Evolutionary conservation across 2,329 filamentous ascomycete species (phyloP).

Genomic region (Dothiorella sarmentorum): DNA sequence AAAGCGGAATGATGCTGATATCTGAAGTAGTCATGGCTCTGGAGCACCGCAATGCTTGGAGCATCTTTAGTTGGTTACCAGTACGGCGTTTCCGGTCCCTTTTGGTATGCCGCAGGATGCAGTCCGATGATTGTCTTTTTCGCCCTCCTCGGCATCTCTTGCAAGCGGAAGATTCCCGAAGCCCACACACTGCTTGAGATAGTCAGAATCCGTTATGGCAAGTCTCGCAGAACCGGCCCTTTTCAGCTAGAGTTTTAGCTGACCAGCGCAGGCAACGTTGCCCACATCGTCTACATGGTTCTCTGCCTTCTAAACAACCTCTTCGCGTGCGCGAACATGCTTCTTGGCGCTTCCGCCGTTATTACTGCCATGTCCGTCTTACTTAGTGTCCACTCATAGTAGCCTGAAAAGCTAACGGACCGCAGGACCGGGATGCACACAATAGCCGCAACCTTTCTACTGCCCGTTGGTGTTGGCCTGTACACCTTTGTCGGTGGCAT

Average conservation of each 20-base stretch:
- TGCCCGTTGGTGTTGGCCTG: constrained; percentile 26
- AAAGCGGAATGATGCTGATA: neutral
- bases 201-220: constrained; percentile 49
- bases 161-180: constrained; percentile 52
- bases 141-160: constrained; percentile 49
- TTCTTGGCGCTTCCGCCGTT: constrained; percentile 45
- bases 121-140: constrained; percentile 49
- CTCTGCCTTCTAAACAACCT: constrained; percentile 55
- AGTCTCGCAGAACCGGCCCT: constrained; percentile 14
- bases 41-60: constrained; percentile 52
- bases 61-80: constrained; percentile 52
- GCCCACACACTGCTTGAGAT: constrained; percentile 55
- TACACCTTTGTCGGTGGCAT: constrained; percentile 25
- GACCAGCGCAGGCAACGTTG: constrained; percentile 21
- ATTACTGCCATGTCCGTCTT: constrained; percentile 44
- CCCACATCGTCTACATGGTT: constrained; percentile 52
- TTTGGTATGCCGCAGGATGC: constrained; percentile 53
- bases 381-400: constrained; percentile 46
- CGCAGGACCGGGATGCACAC: constrained; percentile 19
- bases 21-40: constrained; percentile 46
- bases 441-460: constrained; percentile 9
- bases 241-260: constrained; percentile 29
- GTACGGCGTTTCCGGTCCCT: constrained; percentile 54
- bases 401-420: constrained; percentile 36
- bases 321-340: constrained; percentile 53